A percentile compares a stretch with the other conserved stretches of the same genome.
Evolutionary conservation across 2,329 filamentous ascomycete species (phyloP).

Genomic region (Aspergillus caelatus): DNA sequence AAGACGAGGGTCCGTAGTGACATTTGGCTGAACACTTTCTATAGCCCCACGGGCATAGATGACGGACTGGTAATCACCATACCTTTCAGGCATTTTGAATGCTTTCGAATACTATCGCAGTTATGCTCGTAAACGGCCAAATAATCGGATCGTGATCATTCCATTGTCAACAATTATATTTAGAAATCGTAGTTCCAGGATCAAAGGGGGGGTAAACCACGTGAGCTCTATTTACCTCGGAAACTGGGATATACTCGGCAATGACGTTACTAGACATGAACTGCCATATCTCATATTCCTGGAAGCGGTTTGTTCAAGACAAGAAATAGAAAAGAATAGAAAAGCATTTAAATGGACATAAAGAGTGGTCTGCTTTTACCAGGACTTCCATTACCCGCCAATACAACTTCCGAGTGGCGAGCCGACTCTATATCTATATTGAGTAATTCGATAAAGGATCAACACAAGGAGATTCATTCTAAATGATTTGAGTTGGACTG

Average conservation of each 20-base stretch:
- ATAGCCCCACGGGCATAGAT: slow-evolving; percentile 59
- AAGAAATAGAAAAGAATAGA: background rate
- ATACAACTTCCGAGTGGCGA: background rate
- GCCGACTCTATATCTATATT: background rate
- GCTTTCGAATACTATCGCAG: background rate
- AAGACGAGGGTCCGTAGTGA: slow-evolving; percentile 62
- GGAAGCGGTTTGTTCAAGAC: background rate
- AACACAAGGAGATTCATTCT: background rate
- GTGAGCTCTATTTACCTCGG: background rate
- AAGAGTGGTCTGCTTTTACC: background rate
- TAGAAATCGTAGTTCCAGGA: background rate
- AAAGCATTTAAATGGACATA: background rate
- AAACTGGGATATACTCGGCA: background rate
- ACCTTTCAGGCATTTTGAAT: slow-evolving; percentile 38
- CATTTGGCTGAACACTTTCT: slow-evolving; percentile 49
- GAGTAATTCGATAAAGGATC: background rate
- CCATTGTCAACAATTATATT: background rate
- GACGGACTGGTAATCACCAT: slow-evolving; percentile 50
- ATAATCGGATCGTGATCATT: background rate
- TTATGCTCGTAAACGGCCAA: background rate
- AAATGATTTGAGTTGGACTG: background rate
- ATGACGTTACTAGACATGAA: background rate
- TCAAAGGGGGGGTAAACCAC: background rate
- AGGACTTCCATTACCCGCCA: no score
- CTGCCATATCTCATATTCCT: background rate